Evolutionary conservation across 2,329 filamentous ascomycete genomes (phyloP).

Genomic region (Colletotrichum simmondsii): DNA sequence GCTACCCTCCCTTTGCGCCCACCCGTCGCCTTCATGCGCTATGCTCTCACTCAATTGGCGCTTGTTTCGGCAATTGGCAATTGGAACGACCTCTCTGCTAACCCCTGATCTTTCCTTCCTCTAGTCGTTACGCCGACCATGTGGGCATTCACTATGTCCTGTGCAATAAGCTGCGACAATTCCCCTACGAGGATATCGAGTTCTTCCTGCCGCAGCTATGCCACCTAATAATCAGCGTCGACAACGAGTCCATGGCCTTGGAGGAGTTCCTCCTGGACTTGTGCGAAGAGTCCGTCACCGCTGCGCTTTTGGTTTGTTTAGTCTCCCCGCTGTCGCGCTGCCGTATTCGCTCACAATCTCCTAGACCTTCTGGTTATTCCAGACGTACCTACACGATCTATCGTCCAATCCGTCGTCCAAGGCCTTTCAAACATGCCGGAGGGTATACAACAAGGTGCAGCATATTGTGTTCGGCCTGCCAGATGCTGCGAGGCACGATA

Average conservation of each 20-base stretch:
- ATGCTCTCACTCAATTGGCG: constrained; percentile 5
- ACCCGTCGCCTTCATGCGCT: constrained; percentile 2
- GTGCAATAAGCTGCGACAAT: constrained; percentile 88
- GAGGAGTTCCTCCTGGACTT: constrained; percentile 89
- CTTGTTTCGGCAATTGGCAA: neutral
- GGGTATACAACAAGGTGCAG: constrained; percentile 90
- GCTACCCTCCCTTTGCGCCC: constrained; percentile 46
- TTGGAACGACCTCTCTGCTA: constrained; percentile 6
- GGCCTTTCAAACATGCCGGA: constrained; percentile 83
- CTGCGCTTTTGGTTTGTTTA: constrained; percentile 77
- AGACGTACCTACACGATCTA: constrained; percentile 87
- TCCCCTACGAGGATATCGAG: constrained; percentile 91
- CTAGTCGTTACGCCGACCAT: constrained; percentile 87
- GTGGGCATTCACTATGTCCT: constrained; percentile 91
- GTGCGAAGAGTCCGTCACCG: constrained; percentile 88
- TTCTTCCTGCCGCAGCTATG: constrained; percentile 92
- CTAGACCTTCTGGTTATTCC: constrained; percentile 91
- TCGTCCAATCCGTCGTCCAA: constrained; percentile 79
- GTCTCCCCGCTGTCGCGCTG: constrained; percentile 14
- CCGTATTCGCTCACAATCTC: constrained; percentile 15
- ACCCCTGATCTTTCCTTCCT: constrained; percentile 29
- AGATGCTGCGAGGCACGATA: constrained; percentile 75
- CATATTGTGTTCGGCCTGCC: constrained; percentile 85
- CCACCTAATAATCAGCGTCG: constrained; percentile 86
- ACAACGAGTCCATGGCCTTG: constrained; percentile 92